Evolutionary conservation across 257 asterid genomes (phyloP).

Genomic region (Gynochthodes officinalis): DNA sequence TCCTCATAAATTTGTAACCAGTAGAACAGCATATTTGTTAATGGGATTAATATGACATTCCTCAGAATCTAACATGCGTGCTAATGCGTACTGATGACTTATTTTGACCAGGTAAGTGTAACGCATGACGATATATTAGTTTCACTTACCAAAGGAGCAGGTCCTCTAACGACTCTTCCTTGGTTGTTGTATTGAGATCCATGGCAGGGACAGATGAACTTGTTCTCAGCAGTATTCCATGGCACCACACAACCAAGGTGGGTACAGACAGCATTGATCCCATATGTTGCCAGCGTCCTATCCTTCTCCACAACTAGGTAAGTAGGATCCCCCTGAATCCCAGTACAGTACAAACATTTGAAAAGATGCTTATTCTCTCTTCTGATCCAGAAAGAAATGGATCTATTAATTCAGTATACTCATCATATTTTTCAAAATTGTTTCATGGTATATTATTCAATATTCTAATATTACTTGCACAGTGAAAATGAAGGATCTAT

Average conservation of each 20-base stretch:
- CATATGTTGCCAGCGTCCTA: constrained; percentile 82
- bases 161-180: constrained; percentile 92
- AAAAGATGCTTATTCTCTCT: neutral
- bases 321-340: constrained; percentile 86
- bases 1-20: neutral
- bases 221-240: constrained; percentile 83
- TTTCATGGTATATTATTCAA: neutral
- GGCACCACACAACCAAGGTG: constrained; percentile 99
- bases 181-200: constrained; percentile 96
- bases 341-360: neutral
- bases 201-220: constrained; percentile 96
- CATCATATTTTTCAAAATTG: neutral
- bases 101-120: neutral
- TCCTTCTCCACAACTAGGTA: constrained; percentile 93
- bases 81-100: neutral
- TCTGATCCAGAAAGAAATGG: no score
- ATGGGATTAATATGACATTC: neutral
- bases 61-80: neutral
- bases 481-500: neutral
- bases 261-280: constrained; percentile 89
- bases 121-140: constrained; percentile 25
- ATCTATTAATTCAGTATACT: neutral
- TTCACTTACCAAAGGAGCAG: constrained; percentile 83
- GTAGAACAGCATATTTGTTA: no score
- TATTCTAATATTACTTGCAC: neutral